A percentile compares a stretch with the other conserved stretches of the same genome.
phyloP scores from a whole-genome alignment of 257 asterid genomes.

The Ophiorrhiza pumila region DNA sequence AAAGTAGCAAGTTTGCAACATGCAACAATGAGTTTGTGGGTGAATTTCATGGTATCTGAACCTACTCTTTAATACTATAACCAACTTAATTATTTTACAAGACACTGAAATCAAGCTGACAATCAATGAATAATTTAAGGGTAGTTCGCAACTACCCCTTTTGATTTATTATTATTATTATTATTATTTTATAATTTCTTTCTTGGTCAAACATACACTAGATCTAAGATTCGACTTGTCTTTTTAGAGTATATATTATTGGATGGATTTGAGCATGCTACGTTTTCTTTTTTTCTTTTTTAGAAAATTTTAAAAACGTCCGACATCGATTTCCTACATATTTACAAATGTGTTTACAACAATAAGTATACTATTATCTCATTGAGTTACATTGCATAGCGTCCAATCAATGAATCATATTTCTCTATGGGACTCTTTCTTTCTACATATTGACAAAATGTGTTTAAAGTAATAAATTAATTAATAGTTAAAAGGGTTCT shows the following conservation, averaged over 20 bases:
- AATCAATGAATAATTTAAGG: background rate
- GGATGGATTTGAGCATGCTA: background rate
- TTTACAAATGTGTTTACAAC: background rate
- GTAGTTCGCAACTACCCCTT: background rate
- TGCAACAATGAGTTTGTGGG: too few species aligned
- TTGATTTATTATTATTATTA: too few species aligned
- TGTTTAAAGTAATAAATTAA: too few species aligned
- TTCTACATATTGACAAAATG: too few species aligned
- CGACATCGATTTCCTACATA: background rate
- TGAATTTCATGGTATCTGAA: too few species aligned
- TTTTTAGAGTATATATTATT: background rate
- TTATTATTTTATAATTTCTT: background rate
- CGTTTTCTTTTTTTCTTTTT: background rate
- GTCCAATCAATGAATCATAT: too few species aligned
- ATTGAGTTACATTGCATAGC: too few species aligned
- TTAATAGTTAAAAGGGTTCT: background rate
- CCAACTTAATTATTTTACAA: background rate
- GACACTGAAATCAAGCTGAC: background rate
- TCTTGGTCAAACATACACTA: background rate
- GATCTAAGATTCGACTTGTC: background rate
- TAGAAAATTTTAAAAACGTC: background rate
- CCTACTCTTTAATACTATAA: too few species aligned
- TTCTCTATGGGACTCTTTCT: too few species aligned
- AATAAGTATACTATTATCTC: too few species aligned
- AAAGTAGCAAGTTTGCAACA: too few species aligned